phyloP scores from a whole-genome alignment of 768 basidiomycete genomes.

The Mycena capillaripes region DNA sequence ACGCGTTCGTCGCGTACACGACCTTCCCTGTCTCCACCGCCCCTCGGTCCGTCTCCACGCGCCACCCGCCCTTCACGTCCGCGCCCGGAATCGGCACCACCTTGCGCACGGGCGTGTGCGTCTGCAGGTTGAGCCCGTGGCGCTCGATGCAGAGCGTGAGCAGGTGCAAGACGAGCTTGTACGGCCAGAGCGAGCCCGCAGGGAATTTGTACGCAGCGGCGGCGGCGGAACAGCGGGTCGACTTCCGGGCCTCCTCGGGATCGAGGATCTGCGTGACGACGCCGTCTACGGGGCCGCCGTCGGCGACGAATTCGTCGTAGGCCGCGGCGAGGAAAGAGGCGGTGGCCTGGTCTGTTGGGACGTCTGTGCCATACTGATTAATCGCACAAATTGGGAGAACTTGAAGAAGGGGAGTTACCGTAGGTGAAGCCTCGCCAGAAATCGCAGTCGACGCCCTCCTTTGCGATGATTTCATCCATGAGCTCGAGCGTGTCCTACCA shows the following conservation, averaged over 20 bases:
- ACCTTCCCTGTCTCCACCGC: constrained; percentile 49
- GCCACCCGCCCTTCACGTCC: constrained; percentile 31
- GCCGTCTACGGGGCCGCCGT: constrained; percentile 45
- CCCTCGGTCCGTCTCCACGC: constrained; percentile 53
- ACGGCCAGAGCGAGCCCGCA: constrained; percentile 39
- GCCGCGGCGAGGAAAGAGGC: constrained; percentile 39
- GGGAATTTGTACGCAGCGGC: constrained; percentile 32
- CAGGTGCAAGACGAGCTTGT: constrained; percentile 39
- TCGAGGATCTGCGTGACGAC: constrained; percentile 44
- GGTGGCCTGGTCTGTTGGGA: constrained; percentile 37
- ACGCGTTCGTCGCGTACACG: constrained; percentile 64
- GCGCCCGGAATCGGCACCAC: constrained; percentile 1
- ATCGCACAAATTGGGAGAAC: background rate
- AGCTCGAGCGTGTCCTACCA: constrained; percentile 39
- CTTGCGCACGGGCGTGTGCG: constrained; percentile 38
- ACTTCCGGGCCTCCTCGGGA: constrained; percentile 36
- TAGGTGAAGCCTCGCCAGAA: constrained; percentile 41
- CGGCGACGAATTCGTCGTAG: constrained; percentile 41
- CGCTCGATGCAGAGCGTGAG: constrained; percentile 37
- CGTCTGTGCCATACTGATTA: constrained; percentile 5
- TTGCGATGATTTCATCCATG: constrained; percentile 33
- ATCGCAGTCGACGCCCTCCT: constrained; percentile 45
- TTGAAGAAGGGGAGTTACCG: constrained; percentile 32
- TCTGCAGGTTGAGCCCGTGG: constrained; percentile 47
- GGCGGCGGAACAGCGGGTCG: constrained; percentile 24